These are phyloP conservation scores for Plasmodium fragile DNA, from an alignment of 169 alveolate genomes.

Conservation along the genomic window DNA sequence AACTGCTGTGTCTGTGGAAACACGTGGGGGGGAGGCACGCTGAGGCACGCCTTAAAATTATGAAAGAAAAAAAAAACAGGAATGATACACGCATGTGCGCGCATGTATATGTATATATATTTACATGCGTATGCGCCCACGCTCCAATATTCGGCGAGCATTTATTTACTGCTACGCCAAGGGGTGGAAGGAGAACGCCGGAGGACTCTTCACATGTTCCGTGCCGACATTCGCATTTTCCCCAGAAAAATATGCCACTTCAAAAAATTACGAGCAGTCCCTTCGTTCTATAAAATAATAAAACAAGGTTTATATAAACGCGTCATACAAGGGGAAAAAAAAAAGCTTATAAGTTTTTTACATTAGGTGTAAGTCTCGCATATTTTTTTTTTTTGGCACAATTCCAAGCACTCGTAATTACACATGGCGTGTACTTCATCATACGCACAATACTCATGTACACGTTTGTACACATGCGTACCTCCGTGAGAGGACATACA, in stretches of 20 bases:
- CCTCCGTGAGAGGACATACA: neutral
- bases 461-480: neutral
- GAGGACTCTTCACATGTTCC: neutral
- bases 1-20: neutral
- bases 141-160: neutral
- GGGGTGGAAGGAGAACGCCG: neutral
- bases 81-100: neutral
- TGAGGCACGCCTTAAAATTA: neutral
- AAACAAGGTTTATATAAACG: neutral
- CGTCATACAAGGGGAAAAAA: neutral
- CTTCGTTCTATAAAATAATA: neutral
- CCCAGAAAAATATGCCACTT: neutral
- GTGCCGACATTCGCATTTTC: neutral
- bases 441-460: neutral
- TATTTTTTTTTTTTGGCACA: neutral
- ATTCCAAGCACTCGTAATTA: neutral
- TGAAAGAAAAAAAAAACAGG: neutral
- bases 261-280: neutral
- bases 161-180: neutral
- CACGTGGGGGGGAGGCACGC: neutral
- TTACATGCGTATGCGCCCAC: neutral
- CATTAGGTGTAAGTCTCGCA: neutral
- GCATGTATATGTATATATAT: neutral
- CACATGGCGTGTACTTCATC: neutral
- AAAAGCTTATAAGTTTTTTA: neutral